Percentiles rank a stretch among this genome's conserved stretches.
These are phyloP conservation scores for Prunus yedoensis DNA, from an alignment of 331 rosid species.

Conservation along the genomic window DNA sequence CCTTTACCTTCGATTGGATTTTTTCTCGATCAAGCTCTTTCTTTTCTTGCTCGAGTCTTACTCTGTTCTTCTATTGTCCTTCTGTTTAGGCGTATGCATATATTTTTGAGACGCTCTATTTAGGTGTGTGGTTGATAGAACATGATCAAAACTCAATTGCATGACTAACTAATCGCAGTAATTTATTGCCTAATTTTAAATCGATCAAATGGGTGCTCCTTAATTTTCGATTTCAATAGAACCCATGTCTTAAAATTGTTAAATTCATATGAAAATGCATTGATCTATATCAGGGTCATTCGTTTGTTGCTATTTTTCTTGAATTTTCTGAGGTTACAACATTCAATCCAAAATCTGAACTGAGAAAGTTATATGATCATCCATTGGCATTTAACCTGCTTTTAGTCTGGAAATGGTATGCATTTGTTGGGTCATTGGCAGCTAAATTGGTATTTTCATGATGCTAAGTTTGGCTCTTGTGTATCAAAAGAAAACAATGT, in stretches of 20 bases:
- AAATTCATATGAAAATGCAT: slow-evolving; percentile 12
- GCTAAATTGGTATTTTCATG: neutral
- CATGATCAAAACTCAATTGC: slow-evolving; percentile 12
- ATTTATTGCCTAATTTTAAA: neutral
- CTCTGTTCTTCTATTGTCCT: neutral
- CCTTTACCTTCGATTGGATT: slow-evolving; percentile 10
- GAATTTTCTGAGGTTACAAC: neutral
- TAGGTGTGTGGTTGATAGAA: slow-evolving; percentile 1
- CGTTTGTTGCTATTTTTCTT: neutral
- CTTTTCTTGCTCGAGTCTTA: neutral
- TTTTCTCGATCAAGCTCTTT: neutral
- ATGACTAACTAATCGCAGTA: neutral
- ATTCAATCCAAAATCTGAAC: neutral
- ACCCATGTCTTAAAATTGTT: slow-evolving; percentile 10
- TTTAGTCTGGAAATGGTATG: neutral
- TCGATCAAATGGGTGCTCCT: slow-evolving; percentile 17
- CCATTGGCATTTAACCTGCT: neutral
- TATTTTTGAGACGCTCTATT: neutral
- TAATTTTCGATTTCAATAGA: slow-evolving; percentile 7
- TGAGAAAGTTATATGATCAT: neutral
- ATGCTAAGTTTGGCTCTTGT: neutral
- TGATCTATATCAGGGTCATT: slow-evolving; percentile 1
- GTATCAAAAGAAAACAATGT: neutral
- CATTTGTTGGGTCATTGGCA: slow-evolving; percentile 5
- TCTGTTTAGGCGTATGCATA: neutral